Evolutionary conservation across 2,329 filamentous ascomycete species (phyloP), one percentile per base, ranked within the genome.

Genomic region (Ceratocystis cacaofunesta): DNA sequence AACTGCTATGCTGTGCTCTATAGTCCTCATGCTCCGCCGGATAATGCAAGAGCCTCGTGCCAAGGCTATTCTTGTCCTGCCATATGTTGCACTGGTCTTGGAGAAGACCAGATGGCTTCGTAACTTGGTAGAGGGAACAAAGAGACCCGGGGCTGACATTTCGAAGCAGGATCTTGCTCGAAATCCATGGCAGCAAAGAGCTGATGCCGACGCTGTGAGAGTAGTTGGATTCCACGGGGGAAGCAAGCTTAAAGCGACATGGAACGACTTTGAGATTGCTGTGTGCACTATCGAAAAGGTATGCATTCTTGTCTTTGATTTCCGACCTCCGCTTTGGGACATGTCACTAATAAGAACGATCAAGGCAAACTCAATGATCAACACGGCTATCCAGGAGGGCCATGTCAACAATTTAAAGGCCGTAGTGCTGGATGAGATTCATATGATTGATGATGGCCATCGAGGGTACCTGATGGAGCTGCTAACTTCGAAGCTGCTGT

Each of bases 241-340:
- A 3, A 87, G 84, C 70, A 88, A 85, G 71, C 78, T 85, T 32
- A 81, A 82, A 68, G 77, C 82, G 10, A 84, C 80, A 1, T 91
- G 88, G 87, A 77, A 80, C 30, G 87, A 91, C 71, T 87, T 89
- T 70, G 88, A 92, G 71, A 84, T 92, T 70, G 88, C 85, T 1
- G 82, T 91, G 50, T 91, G 88, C 75, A 91, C 88, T 0, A 85
- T 91, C 68, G 88, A 92, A 75, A 92, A 91, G 82, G 73, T 74
- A 67, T 43, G 70, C 50, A 30, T 15, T 30, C 48, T 19, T 46
- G 10, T 12, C n/a, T 10, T n/a, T 15, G 22, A 3, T 15, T 5
- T 28, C 22, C 22, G 6, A 22, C 50, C 17, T 60, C 1, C 22
- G 12, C 19, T 15, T 25, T 15, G 22, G 41, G 61, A 60, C 44